Evolutionary conservation across 176 grass and related monocot species (phyloP).

Genomic region (Olyra latifolia): DNA sequence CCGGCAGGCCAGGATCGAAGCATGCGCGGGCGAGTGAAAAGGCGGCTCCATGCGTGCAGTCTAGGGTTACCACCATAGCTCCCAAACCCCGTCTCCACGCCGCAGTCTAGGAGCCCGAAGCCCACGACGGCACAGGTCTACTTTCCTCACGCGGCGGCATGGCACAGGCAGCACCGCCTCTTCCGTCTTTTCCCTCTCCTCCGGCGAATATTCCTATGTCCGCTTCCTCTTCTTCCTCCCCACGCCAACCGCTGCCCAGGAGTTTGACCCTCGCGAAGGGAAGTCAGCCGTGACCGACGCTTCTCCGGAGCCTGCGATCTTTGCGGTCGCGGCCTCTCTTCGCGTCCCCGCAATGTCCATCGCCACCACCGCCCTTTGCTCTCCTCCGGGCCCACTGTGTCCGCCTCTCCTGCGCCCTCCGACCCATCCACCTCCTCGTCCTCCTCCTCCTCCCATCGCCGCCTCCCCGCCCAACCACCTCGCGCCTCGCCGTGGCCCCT

Average conservation of each 20-base stretch:
- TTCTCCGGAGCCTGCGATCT: conserved; percentile 38
- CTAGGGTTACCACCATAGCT: no score
- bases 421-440: conserved; percentile 21
- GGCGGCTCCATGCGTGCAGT: no score
- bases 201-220: conserved; percentile 48
- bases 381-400: conserved; percentile 14
- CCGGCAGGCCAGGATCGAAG: no score
- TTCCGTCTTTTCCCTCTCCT: not conserved
- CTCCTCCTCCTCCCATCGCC: not conserved
- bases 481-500: conserved; percentile 35
- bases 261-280: not conserved
- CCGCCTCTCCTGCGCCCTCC: conserved; percentile 15
- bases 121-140: not conserved
- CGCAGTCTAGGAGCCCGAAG: not conserved
- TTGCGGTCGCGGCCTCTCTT: conserved; percentile 36
- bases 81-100: no score
- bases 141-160: not conserved
- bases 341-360: conserved; percentile 20
- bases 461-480: conserved; percentile 47
- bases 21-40: no score
- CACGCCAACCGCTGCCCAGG: conserved; percentile 27
- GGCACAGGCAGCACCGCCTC: not conserved
- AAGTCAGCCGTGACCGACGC: not conserved
- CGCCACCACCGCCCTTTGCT: conserved; percentile 27
- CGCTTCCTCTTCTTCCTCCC: conserved; percentile 36